A percentile compares a stretch with the other conserved stretches of the same genome.
These are phyloP conservation scores for Neoscytalidium dimidiatum DNA, from an alignment of 2,329 filamentous ascomycete species.

Conservation along the genomic window DNA sequence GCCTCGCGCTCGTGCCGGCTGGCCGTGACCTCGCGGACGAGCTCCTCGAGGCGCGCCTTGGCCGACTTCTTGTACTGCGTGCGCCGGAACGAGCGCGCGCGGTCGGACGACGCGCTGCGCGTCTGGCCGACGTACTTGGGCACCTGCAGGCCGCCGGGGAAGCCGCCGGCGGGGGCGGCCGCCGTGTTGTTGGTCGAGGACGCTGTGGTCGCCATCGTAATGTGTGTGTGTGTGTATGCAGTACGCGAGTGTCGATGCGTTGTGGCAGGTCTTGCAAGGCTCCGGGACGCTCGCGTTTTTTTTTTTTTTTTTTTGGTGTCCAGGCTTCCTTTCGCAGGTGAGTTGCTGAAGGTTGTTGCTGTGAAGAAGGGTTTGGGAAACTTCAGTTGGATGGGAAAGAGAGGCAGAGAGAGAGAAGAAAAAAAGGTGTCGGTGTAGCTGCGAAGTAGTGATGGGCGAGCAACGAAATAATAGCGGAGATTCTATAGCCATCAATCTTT, in stretches of 20 bases:
- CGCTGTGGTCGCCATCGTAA: background rate
- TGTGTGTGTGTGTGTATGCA: background rate
- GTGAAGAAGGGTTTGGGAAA: background rate
- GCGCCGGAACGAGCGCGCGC: slow-evolving; percentile 14
- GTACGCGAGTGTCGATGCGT: background rate
- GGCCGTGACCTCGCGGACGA: slow-evolving; percentile 9
- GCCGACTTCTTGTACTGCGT: slow-evolving; percentile 16
- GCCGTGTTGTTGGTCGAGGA: too few relatives aligned
- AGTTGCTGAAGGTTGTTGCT: background rate
- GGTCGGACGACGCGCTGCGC: background rate
- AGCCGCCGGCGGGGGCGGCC: background rate
- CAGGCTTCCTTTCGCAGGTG: background rate
- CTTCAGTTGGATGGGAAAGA: background rate
- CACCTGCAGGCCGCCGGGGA: background rate
- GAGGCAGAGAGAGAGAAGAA: background rate
- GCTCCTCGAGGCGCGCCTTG: slow-evolving; percentile 9
- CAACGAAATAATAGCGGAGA: slow-evolving; percentile 9
- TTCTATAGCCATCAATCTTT: slow-evolving; percentile 2
- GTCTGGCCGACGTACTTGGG: background rate
- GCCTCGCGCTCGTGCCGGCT: slow-evolving; percentile 10
- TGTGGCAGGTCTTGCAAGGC: background rate
- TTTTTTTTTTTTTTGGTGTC: background rate
- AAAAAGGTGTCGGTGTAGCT: background rate
- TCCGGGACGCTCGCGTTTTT: background rate
- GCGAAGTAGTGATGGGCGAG: slow-evolving; percentile 9